Evolutionary conservation across 1,139 yeast genomes (phyloP).

Genomic region (Kurtzmaniella natalensis): DNA sequence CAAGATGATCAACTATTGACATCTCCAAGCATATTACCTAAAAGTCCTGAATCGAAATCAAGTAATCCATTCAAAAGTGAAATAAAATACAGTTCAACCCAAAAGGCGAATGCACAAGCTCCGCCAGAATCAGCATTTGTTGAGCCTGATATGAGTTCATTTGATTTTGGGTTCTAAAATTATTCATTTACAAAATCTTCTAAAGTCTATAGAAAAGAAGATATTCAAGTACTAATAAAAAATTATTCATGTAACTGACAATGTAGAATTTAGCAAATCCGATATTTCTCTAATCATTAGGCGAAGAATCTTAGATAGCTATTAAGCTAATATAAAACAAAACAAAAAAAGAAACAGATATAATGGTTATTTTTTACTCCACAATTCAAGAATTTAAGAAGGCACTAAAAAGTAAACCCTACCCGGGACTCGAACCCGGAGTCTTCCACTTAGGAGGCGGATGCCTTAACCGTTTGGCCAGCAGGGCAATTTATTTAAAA

Average conservation of each 20-base stretch:
- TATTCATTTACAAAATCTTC: too few species aligned
- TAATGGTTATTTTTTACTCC: too few species aligned
- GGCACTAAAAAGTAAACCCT: slow-evolving; percentile 59
- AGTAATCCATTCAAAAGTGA: neutral
- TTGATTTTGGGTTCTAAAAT: slow-evolving; percentile 51
- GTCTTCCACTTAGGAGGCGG: slow-evolving; percentile 96
- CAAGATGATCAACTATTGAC: neutral
- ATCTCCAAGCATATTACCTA: neutral
- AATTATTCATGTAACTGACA: too few species aligned
- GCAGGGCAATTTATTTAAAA: slow-evolving; percentile 51
- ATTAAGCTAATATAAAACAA: slow-evolving; percentile 2
- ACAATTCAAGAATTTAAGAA: too few species aligned
- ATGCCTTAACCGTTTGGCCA: slow-evolving; percentile 95
- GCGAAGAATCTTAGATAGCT: too few species aligned
- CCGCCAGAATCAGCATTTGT: slow-evolving; percentile 54
- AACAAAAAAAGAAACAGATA: too few species aligned
- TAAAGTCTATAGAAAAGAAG: too few species aligned
- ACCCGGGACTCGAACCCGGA: slow-evolving; percentile 97
- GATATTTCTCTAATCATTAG: too few species aligned
- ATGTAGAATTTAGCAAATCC: too few species aligned
- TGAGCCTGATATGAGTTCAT: slow-evolving; percentile 81
- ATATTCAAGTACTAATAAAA: too few species aligned
- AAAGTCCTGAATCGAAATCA: neutral
- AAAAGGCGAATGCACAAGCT: slow-evolving; percentile 22
- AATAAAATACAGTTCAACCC: slow-evolving; percentile 1